Evolutionary conservation across 306 rosid species (phyloP), one percentile per base, ranked within the genome.

Genomic region (Rosa lucieae): DNA sequence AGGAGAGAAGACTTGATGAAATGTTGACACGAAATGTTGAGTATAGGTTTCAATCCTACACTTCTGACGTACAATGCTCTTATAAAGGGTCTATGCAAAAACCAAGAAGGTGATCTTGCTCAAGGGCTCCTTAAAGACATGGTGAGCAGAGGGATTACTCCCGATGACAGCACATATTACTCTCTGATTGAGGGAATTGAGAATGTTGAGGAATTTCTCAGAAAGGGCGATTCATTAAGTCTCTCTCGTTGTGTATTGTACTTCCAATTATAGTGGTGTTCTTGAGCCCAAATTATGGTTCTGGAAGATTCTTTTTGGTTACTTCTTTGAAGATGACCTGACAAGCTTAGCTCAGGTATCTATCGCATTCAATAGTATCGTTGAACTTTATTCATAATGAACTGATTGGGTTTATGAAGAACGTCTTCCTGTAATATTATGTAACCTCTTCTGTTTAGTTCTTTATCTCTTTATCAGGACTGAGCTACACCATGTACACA

Each of bases 51-150:
- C 86, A 76, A 94, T 87, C 98, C 98, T 40, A 94, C 97, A 7
- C 85, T 85, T 83, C 90, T 92, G 47, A 94, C 97, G 51, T 94
- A 94, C 87, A 92, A 92, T 83, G 97, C 94, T 75, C 98, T 94
- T 62, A 87, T 94, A 77, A 85, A 85, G 79, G 97, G 94, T 66
- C 73, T 90, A 68, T 87, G 93, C 85, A 92, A 89, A 85, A 95
- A 77, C 77, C 84, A 75, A 74, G 93, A 91, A 83, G 90, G 92
- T 4, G 88, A 82, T 81, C 93, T 70, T 53, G 96, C 98, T 37
- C 96, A 92, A 86, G 96, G 83, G 83, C 98, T 95, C 59, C 96
- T 93, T 62, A 86, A 80, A 80, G 97, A 94, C 83, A 92, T 92
- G 97, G 85, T 82, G 35, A 82, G 85, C 69, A 90, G 86, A 59